phyloP scores from a whole-genome alignment of 2,329 filamentous ascomycete genomes.

The Anisogramma anomala region DNA sequence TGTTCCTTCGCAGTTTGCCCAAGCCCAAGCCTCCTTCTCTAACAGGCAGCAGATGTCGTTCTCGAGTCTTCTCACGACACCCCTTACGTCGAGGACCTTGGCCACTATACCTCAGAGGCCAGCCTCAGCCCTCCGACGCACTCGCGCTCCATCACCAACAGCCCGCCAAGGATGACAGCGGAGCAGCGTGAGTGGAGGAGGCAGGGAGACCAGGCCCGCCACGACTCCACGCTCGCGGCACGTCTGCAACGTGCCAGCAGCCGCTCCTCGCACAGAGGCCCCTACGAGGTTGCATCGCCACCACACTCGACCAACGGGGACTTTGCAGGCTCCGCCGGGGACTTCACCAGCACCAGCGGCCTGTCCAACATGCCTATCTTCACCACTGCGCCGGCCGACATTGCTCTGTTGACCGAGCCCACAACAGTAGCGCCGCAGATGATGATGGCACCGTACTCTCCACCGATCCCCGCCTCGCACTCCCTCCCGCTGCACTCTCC shows the following conservation, averaged over 20 bases:
- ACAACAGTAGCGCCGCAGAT: slow-evolving; percentile 28
- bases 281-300: slow-evolving; percentile 27
- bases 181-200: slow-evolving; percentile 52
- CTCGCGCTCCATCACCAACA: slow-evolving; percentile 44
- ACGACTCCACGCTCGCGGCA: slow-evolving; percentile 43
- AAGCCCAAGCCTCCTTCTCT: neutral
- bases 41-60: slow-evolving; percentile 15
- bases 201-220: slow-evolving; percentile 46
- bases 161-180: slow-evolving; percentile 46
- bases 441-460: slow-evolving; percentile 40
- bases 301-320: slow-evolving; percentile 25
- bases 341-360: slow-evolving; percentile 22
- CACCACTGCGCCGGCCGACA: slow-evolving; percentile 37
- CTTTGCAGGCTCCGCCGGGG: slow-evolving; percentile 21
- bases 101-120: slow-evolving; percentile 38
- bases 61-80: slow-evolving; percentile 23
- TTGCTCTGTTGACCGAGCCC: slow-evolving; percentile 40
- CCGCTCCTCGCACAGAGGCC: slow-evolving; percentile 17
- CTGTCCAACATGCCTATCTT: slow-evolving; percentile 41
- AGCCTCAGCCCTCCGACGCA: slow-evolving; percentile 39
- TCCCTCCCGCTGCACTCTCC: slow-evolving; percentile 36
- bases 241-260: slow-evolving; percentile 40
- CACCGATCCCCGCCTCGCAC: slow-evolving; percentile 33
- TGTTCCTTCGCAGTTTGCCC: neutral
- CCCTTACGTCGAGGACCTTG: slow-evolving; percentile 34